phyloP scores from a whole-genome alignment of 108 stramenopile species.

The Epithemia pelagica region DNA sequence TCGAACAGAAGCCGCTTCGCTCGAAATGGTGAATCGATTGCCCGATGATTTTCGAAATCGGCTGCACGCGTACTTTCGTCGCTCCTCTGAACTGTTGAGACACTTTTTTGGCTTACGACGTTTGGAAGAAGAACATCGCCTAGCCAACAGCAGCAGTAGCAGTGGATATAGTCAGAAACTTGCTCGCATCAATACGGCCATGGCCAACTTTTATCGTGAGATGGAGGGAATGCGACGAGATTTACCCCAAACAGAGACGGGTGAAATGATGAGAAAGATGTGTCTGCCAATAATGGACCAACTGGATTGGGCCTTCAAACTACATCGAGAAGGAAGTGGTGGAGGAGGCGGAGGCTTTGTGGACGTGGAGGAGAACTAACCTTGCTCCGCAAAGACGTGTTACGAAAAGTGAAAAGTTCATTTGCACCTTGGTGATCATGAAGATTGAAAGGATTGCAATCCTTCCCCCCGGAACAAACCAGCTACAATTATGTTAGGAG shows the following conservation, averaged over 20 bases:
- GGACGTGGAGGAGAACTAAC: conserved; percentile 34
- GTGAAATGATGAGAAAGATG: conserved; percentile 73
- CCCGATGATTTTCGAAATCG: conserved; percentile 66
- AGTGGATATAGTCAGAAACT: conserved; percentile 41
- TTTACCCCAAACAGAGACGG: conserved; percentile 39
- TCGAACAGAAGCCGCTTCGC: conserved; percentile 69
- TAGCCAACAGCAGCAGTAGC: conserved; percentile 3
- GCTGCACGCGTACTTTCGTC: conserved; percentile 71
- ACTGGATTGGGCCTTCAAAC: conserved; percentile 79
- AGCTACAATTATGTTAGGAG: too few species aligned
- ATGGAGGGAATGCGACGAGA: conserved; percentile 53
- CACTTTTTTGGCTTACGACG: conserved; percentile 80
- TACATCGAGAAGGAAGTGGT: conserved; percentile 59
- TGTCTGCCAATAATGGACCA: conserved; percentile 86
- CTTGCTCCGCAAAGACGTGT: not conserved
- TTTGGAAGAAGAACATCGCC: conserved; percentile 17
- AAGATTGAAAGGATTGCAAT: too few species aligned
- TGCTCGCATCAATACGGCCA: conserved; percentile 64
- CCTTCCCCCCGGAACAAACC: too few species aligned
- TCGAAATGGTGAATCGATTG: conserved; percentile 52
- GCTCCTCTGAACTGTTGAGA: conserved; percentile 72
- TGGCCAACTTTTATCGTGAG: conserved; percentile 62
- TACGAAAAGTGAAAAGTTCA: too few species aligned
- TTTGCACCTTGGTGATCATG: too few species aligned
- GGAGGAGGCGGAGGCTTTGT: conserved; percentile 67